phyloP scores from a whole-genome alignment of 225 moss, liverwort and hornwort genomes.

The Antitrichia curtipendula region DNA sequence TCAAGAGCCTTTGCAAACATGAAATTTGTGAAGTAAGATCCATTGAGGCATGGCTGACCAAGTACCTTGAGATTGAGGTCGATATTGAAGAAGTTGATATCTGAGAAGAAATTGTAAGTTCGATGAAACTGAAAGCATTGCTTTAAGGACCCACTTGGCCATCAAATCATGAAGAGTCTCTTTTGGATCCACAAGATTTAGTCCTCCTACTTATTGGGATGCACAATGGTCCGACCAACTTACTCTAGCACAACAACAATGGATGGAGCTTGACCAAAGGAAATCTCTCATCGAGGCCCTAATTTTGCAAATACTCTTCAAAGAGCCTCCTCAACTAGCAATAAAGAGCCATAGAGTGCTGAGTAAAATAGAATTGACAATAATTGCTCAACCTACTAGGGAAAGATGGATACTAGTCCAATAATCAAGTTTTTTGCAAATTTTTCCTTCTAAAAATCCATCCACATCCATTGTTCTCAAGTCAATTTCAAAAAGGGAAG shows the following conservation, averaged over 20 bases:
- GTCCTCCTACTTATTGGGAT: accelerated
- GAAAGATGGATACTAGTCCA: not conserved
- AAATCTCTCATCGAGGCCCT: accelerated
- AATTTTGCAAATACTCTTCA: accelerated
- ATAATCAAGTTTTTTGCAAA: accelerated
- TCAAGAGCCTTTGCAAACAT: accelerated
- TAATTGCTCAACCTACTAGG: accelerated
- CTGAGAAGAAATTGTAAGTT: accelerated
- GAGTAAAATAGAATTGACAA: accelerated
- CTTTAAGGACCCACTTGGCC: accelerated
- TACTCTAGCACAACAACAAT: accelerated
- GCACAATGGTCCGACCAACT: not conserved
- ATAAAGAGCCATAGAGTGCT: accelerated
- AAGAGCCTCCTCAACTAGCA: accelerated
- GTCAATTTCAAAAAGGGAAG: no score
- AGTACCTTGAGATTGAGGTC: accelerated
- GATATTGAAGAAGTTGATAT: accelerated
- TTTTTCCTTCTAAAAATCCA: accelerated
- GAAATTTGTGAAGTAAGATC: no score
- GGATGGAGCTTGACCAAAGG: accelerated
- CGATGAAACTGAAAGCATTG: accelerated
- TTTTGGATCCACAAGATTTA: accelerated
- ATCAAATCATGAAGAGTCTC: accelerated
- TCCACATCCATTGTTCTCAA: no score
- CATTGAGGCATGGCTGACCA: no score